phyloP scores from a whole-genome alignment of 768 basidiomycete genomes.

The Kwoniella botswanensis region DNA sequence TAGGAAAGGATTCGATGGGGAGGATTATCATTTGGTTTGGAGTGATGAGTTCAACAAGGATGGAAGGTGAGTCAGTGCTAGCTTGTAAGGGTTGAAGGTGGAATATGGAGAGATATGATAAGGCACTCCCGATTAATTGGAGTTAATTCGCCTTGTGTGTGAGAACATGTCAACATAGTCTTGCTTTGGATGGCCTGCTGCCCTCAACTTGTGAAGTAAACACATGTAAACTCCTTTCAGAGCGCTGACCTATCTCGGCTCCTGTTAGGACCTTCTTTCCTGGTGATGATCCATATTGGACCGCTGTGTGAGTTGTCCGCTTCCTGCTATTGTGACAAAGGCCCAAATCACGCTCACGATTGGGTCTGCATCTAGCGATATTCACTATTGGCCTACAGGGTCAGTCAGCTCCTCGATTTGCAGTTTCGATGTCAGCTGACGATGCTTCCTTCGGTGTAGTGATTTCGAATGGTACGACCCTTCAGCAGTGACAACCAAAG shows the following conservation, averaged over 20 bases:
- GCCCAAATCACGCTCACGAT: neutral
- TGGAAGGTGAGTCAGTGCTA: conserved; percentile 57
- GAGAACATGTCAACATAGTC: too few relatives aligned
- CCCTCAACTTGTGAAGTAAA: neutral
- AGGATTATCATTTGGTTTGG: conserved; percentile 80
- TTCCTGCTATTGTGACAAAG: neutral
- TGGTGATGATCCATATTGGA: conserved; percentile 84
- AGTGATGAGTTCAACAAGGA: conserved; percentile 82
- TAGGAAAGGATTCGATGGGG: conserved; percentile 76
- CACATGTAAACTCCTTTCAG: neutral
- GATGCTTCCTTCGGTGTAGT: conserved; percentile 19
- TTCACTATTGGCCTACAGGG: conserved; percentile 75
- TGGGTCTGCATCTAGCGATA: conserved; percentile 58
- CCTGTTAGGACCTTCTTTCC: conserved; percentile 53
- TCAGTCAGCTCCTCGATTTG: conserved; percentile 4
- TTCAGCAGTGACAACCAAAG: conserved; percentile 65
- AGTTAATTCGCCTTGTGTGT: too few relatives aligned
- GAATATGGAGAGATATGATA: neutral
- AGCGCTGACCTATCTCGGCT: neutral
- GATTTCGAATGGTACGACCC: conserved; percentile 75
- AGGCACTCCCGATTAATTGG: too few relatives aligned
- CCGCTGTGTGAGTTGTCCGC: conserved; percentile 64
- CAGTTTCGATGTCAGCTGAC: conserved; percentile 5
- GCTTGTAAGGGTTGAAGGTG: neutral
- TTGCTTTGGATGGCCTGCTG: neutral